A percentile compares a stretch with the other conserved stretches of the same genome.
Conservation (phyloP, 208 protist species). For the Porcisia hertigi region DNA sequence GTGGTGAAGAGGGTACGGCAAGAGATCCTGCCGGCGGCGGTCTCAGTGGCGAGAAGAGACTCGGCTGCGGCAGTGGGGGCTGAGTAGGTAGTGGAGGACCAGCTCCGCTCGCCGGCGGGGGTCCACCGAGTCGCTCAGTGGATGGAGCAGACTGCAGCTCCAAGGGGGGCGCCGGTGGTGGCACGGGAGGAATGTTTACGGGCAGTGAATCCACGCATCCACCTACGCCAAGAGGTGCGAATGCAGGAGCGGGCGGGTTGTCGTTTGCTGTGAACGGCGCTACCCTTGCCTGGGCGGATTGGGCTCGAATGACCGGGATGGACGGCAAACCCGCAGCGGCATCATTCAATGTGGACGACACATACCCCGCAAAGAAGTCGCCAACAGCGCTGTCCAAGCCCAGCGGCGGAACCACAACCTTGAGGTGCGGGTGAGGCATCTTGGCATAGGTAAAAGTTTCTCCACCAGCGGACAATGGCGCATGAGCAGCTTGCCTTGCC, state of each 20-base stretch:
- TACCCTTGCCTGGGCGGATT: neutral
- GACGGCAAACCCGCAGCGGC: neutral
- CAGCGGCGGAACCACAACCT: slow-evolving; percentile 4
- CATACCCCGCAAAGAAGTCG: slow-evolving; percentile 8
- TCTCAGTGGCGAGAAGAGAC: neutral
- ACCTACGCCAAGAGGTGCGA: neutral
- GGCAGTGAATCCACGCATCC: neutral
- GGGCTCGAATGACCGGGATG: neutral
- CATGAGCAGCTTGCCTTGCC: neutral
- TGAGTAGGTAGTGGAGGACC: neutral
- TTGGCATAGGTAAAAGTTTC: neutral
- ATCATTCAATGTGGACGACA: neutral
- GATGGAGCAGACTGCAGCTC: neutral
- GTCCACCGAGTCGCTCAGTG: neutral
- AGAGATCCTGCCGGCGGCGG: neutral
- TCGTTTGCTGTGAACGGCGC: neutral
- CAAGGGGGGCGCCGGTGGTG: neutral
- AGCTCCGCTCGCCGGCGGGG: neutral
- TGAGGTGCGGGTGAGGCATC: neutral
- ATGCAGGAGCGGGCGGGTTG: neutral
- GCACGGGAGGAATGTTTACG: neutral
- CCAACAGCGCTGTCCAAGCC: slow-evolving; percentile 1
- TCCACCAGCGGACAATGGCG: neutral
- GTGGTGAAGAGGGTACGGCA: neutral
- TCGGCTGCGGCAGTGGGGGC: neutral